These are phyloP conservation scores for Halophytophthora polymorphica DNA, from an alignment of 352 stramenopile genomes.

Conservation along the genomic window DNA sequence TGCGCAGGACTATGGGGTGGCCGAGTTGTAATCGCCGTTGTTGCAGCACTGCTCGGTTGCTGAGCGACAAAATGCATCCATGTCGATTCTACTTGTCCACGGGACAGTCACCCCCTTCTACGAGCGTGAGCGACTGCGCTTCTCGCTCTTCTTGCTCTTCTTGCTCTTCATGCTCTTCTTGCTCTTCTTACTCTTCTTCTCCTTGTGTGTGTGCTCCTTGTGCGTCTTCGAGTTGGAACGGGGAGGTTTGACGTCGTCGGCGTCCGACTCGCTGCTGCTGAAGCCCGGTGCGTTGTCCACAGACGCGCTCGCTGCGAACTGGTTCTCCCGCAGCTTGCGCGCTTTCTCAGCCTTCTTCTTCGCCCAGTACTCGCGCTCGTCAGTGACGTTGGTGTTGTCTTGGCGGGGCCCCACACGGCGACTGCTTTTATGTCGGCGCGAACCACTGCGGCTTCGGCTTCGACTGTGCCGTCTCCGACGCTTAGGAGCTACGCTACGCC, in stretches of 20 bases:
- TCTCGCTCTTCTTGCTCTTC: slow-evolving; percentile 12
- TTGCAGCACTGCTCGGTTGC: too few relatives aligned
- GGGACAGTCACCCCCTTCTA: slow-evolving; percentile 9
- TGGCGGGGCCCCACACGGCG: not conserved
- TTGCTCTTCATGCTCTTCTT: slow-evolving; percentile 25
- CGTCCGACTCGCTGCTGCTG: slow-evolving; percentile 36
- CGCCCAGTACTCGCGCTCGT: slow-evolving; percentile 56
- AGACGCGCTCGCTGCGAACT: slow-evolving; percentile 34
- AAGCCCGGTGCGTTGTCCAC: slow-evolving; percentile 55
- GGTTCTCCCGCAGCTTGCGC: slow-evolving; percentile 45
- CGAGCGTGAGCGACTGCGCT: slow-evolving; percentile 14
- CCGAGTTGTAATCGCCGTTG: too few relatives aligned
- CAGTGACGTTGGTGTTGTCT: slow-evolving; percentile 2
- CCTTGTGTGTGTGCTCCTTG: slow-evolving; percentile 26
- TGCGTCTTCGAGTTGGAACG: slow-evolving; percentile 17
- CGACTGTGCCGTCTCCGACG: slow-evolving; percentile 5
- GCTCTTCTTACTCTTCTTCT: slow-evolving; percentile 26
- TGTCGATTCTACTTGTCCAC: not conserved
- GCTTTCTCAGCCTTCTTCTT: slow-evolving; percentile 57
- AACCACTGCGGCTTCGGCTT: slow-evolving; percentile 14
- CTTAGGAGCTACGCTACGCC: slow-evolving; percentile 3
- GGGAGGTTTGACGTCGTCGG: slow-evolving; percentile 33
- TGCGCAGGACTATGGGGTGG: too few relatives aligned
- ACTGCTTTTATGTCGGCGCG: slow-evolving; percentile 15
- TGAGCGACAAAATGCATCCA: not conserved